Evolutionary conservation across 805 yeast genomes (phyloP).

Genomic region (Wickerhamomyces rabaulensis): DNA sequence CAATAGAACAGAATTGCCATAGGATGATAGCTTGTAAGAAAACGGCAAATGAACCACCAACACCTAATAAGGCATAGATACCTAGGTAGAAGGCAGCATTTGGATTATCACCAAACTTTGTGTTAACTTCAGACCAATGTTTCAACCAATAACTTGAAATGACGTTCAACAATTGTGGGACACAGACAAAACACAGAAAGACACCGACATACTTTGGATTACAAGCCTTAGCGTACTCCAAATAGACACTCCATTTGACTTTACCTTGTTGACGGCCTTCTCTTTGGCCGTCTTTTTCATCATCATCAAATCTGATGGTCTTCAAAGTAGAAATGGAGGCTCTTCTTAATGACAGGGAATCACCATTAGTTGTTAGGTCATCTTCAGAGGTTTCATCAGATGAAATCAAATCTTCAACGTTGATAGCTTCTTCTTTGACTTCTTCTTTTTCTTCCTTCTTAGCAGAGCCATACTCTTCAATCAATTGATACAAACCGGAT

Average conservation of each 20-base stretch:
- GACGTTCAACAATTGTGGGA: slow-evolving; percentile 58
- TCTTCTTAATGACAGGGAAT: slow-evolving; percentile 44
- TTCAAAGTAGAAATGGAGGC: slow-evolving; percentile 54
- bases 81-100: slow-evolving; percentile 65
- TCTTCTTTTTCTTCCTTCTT: neutral
- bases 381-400: slow-evolving; percentile 25
- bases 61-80: slow-evolving; percentile 70
- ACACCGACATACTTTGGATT: slow-evolving; percentile 59
- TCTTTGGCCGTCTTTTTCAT: slow-evolving; percentile 29
- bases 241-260: slow-evolving; percentile 83
- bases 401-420: slow-evolving; percentile 15
- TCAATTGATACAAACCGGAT: slow-evolving; percentile 48
- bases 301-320: slow-evolving; percentile 32
- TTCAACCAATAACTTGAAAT: slow-evolving; percentile 87
- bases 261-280: slow-evolving; percentile 92
- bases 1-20: slow-evolving; percentile 79
- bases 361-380: slow-evolving; percentile 25
- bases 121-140: slow-evolving; percentile 93
- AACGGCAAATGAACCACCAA: slow-evolving; percentile 54
- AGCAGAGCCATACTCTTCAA: slow-evolving; percentile 51
- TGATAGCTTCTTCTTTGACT: slow-evolving; percentile 26
- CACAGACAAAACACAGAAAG: slow-evolving; percentile 49
- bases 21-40: slow-evolving; percentile 63
- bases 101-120: slow-evolving; percentile 65
- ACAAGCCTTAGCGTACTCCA: slow-evolving; percentile 83